Conservation (phyloP, 257 asterid genomes). For the Phtheirospermum japonicum region DNA sequence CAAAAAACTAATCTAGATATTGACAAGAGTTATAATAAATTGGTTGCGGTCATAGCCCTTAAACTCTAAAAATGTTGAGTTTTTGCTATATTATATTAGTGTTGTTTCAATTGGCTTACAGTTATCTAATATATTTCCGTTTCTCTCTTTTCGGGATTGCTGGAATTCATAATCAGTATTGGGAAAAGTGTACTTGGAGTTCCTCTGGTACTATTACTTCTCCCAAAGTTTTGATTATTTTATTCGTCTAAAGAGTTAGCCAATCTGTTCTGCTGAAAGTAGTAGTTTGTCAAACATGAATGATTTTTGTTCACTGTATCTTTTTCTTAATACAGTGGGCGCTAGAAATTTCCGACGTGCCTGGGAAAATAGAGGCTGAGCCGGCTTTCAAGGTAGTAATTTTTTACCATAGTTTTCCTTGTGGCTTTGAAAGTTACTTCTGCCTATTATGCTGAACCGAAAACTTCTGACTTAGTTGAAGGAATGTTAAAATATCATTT, state of each 20-base stretch:
- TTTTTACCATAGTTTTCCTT: constrained; percentile 8
- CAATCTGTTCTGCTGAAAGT: constrained; percentile 5
- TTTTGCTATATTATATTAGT: neutral
- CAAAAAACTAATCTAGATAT: neutral
- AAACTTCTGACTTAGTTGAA: neutral
- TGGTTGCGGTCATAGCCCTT: neutral
- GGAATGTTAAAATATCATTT: neutral
- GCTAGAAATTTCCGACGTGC: constrained; percentile 39
- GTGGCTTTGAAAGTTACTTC: neutral
- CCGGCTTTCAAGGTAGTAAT: constrained; percentile 45
- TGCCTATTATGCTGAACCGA: neutral
- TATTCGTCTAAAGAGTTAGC: constrained; percentile 1
- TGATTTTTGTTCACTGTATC: constrained; percentile 22
- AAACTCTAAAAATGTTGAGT: constrained; percentile 11
- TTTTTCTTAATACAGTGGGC: constrained; percentile 35
- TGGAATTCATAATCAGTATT: constrained; percentile 36
- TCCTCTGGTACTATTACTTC: constrained; percentile 40
- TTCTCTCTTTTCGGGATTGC: constrained; percentile 33
- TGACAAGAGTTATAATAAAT: constrained; percentile 10
- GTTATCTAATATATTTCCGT: constrained; percentile 15
- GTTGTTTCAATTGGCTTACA: constrained; percentile 20
- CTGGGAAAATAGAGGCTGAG: constrained; percentile 41
- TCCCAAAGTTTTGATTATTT: constrained; percentile 17
- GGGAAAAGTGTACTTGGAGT: constrained; percentile 40
- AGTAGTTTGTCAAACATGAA: constrained; percentile 24